Evolutionary conservation across 2,329 filamentous ascomycete species (phyloP).

Genomic region (Coniella lustricola): DNA sequence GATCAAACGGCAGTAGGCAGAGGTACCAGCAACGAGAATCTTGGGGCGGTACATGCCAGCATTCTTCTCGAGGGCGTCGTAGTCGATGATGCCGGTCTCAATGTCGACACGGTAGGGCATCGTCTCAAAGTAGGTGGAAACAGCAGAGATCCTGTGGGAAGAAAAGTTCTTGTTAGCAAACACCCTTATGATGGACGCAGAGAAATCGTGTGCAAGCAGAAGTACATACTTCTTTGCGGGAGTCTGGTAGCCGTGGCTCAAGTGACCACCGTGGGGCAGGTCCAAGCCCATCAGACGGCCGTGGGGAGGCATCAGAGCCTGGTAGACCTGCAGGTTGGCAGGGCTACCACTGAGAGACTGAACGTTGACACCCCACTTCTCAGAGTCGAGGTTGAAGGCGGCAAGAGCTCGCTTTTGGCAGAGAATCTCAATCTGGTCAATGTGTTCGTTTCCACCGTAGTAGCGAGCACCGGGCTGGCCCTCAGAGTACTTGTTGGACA

Average conservation of each 20-base stretch:
- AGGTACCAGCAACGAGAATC: constrained; percentile 92
- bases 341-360: constrained; percentile 89
- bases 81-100: constrained; percentile 93
- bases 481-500: constrained; percentile 99
- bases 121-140: constrained; percentile 99
- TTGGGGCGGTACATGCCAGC: constrained; percentile 91
- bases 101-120: constrained; percentile 90
- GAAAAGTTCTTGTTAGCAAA: not conserved
- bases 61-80: constrained; percentile 84
- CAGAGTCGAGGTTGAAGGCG: constrained; percentile 77
- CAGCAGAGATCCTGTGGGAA: constrained; percentile 68
- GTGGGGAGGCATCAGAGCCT: constrained; percentile 92
- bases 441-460: constrained; percentile 99
- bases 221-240: constrained; percentile 72
- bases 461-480: constrained; percentile 97
- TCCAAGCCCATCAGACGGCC: constrained; percentile 96
- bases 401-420: constrained; percentile 92
- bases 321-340: constrained; percentile 96
- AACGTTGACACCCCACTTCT: constrained; percentile 98
- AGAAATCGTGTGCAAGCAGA: not conserved
- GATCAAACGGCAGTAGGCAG: constrained; percentile 95
- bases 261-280: constrained; percentile 86
- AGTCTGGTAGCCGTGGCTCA: constrained; percentile 97
- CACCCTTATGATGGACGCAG: not conserved
- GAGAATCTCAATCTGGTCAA: constrained; percentile 89